These are phyloP conservation scores for Taphrina wiesneri DNA, from an alignment of 1,139 yeast species.

Conservation along the genomic window DNA sequence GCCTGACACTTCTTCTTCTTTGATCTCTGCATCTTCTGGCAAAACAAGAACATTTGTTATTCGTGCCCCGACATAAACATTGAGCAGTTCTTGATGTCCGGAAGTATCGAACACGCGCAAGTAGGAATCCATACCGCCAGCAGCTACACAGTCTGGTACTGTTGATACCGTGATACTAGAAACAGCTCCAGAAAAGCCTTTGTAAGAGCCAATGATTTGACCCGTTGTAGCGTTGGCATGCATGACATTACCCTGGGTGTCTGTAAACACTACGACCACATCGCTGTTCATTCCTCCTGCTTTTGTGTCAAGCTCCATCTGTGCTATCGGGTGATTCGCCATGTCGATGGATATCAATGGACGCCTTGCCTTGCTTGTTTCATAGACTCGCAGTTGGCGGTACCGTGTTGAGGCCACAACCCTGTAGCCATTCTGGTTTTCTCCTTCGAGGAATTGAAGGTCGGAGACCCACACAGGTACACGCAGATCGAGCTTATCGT, in stretches of 20 bases:
- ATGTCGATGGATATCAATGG: slow-evolving; percentile 38
- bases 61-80: slow-evolving; percentile 11
- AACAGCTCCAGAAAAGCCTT: slow-evolving; percentile 23
- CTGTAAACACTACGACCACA: slow-evolving; percentile 1
- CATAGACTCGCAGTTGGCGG: slow-evolving; percentile 45
- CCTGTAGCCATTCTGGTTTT: not conserved
- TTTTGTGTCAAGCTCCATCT: not conserved
- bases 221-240: not conserved
- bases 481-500: slow-evolving; percentile 46
- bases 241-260: slow-evolving; percentile 20
- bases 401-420: slow-evolving; percentile 9
- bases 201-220: slow-evolving; percentile 10
- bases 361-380: slow-evolving; percentile 43
- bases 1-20: slow-evolving; percentile 2
- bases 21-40: not conserved
- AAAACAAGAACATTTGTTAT: slow-evolving; percentile 1
- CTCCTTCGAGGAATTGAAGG: slow-evolving; percentile 42
- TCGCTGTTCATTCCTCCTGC: not conserved
- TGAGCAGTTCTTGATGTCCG: not conserved
- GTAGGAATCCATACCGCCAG: slow-evolving; percentile 24
- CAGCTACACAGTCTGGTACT: not conserved
- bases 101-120: slow-evolving; percentile 6
- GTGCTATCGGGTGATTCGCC: slow-evolving; percentile 16
- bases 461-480: slow-evolving; percentile 48
- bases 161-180: not conserved